Evolutionary conservation across 2,329 filamentous ascomycete genomes (phyloP), one percentile per base, ranked within the genome.

Genomic region (Penicillium sp.): DNA sequence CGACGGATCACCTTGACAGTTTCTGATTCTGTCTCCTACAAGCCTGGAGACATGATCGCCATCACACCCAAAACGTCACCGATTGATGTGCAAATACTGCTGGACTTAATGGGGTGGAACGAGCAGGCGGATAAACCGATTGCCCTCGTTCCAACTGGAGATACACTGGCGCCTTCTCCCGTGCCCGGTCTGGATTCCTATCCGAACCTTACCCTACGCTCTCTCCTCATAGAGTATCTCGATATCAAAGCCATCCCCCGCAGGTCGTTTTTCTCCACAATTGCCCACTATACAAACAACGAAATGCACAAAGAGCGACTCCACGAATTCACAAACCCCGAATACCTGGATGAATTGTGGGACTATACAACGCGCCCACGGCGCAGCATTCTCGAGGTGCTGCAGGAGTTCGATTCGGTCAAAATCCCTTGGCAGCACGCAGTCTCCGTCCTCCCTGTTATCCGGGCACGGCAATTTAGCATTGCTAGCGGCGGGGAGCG

Each of bases 361-460:
- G 91, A 98, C 69, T 98, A 98, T 64, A 93, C 93, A 1, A 90
- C 90, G 0, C 83, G 93, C 7, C 87, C 91, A 0, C 84, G 89
- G 27, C 84, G 93, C 27, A 94, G 87, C 48, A 95, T 97, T 47
- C 74, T 98, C 5, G 93, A 98, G 69, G 85, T 95, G 3, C 77
- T 98, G 23, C 84, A 91, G 46, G 93, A 98, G 58, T 98, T 98
- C 59, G 79, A 86, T 34, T 85, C 81, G 0, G 85, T 97, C 44
- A 84, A 84, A 51, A 81, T 98, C 2, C 90, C 93, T 0, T 87
- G 84, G 69, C 74, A 85, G 45, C 81, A 84, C 40, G 76, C 85
- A 1, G 76, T 87, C 8, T 81, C 84, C 44, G 76, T 90, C 13
- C 84, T 98, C 44, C 93, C 93, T 0, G 61, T 84, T 3, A 84